These are phyloP conservation scores for Colletotrichum brevisporum DNA, from an alignment of 2,329 filamentous ascomycete species.

Conservation along the genomic window DNA sequence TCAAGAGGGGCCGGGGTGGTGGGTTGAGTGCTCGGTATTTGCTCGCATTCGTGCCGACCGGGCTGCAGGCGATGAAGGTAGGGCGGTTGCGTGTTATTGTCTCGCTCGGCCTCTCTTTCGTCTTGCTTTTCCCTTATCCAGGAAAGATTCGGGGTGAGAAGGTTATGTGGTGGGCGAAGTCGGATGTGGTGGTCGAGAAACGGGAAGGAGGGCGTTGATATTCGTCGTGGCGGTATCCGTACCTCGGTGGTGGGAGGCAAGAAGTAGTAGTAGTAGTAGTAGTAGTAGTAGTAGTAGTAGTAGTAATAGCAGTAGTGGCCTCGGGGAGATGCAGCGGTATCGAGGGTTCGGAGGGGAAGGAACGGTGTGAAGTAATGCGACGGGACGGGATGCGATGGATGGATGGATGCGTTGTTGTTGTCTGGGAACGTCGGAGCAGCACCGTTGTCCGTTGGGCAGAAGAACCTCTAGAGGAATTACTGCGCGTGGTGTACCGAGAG, in stretches of 20 bases:
- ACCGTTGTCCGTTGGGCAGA: conserved; percentile 1
- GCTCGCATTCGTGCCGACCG: conserved; percentile 19
- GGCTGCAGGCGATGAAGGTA: conserved; percentile 10
- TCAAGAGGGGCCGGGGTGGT: conserved; percentile 31
- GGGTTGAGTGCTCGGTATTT: conserved; percentile 33
- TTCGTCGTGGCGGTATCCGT: conserved; percentile 1
- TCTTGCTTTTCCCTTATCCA: no score
- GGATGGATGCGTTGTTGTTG: conserved; percentile 1
- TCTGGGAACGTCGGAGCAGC: conserved; percentile 19
- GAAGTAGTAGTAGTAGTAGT: not conserved
- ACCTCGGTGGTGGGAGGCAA: conserved; percentile 18
- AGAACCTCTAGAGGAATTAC: conserved; percentile 2
- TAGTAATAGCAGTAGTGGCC: not conserved
- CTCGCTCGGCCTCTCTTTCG: no score
- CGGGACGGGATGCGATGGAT: not conserved
- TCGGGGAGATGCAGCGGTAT: not conserved
- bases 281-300: no score
- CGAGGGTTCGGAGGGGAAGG: not conserved
- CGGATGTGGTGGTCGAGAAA: not conserved
- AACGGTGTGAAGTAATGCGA: conserved; percentile 38
- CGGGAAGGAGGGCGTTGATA: conserved; percentile 21
- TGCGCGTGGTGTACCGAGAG: conserved; percentile 1
- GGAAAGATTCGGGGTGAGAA: no score
- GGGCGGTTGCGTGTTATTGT: no score
- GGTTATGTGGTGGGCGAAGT: not conserved